Evolutionary conservation across 495 filamentous ascomycete genomes (phyloP), one percentile per base, ranked within the genome.

Genomic region (Penicillium alfredii): DNA sequence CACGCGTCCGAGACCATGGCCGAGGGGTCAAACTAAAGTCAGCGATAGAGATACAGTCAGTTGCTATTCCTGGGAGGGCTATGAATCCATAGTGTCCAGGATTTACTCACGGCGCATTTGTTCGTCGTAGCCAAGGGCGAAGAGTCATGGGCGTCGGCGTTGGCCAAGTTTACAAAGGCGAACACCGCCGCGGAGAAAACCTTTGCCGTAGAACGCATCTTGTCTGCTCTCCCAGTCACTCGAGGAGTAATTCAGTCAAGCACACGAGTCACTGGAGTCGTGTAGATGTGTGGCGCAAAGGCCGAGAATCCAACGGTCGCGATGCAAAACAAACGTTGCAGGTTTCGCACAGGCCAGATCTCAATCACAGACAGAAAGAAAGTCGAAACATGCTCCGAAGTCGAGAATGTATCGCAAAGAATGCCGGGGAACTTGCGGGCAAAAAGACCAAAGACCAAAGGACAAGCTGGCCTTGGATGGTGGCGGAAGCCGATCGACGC

Each of bases 1-100:
- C 90, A 97, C 11, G 92, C 86, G 55, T 98, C 92, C 18, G 86
- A 89, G 6, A 84, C 77, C 40, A 73, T 78, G 17, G 76, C 71
- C 23, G 63, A 66, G 8, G 76, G 76, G 33, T 82, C 75, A 47
- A 82, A 71, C 80, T 84, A 53, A n/a, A 46, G 35, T 25, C 23
- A 25, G 23, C 11, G 8, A 4, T 29, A 47, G 20, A 16, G 19
- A 9, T 3, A 32, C 12, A 25, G 33, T 45, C 7, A 50, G 28
- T 42, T 7, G 28, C 13, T 19, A n/a, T 19, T 20, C 26, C 33
- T 3, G n/a, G 15, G n/a, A 25, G 35, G n/a, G n/a, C n/a, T n/a
- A n/a, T n/a, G n/a, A n/a, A n/a, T n/a, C n/a, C n/a, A n/a, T n/a
- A n/a, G n/a, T 14, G 12, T 18, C n/a, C n/a, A 16, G 12, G 22